Base-by-base conservation (phyloP, 148 eudicot genomes). In the Diospyros kaki region DNA sequence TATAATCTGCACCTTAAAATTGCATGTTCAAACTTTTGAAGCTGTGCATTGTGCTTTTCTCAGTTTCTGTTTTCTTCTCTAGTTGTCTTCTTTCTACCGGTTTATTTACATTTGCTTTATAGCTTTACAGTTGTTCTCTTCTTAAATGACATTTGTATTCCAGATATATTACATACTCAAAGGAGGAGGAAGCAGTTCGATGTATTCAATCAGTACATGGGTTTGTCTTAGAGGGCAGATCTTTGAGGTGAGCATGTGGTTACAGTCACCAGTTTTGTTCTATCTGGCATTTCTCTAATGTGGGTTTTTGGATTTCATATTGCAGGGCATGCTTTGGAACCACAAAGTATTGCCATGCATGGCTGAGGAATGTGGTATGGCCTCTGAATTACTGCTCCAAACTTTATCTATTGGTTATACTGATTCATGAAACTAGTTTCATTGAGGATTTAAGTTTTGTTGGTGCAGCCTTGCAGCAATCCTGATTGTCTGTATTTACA, bases 271-370 rank as follows among this genome's bases (percentile, higher is more conserved):
- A 63, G 8, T 62, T 51, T 46, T 45, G 12, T 38, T 69, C 0
- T 18, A 15, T 55, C 48, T 9, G 53, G 18, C 17, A 41, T 75
- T 66, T 68, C 61, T 74, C 52, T 51, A 46, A 53, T 18, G 48
- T 77, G 66, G 66, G 46, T 38, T 17, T 42, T 65, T 73, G 44
- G 8, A 64, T 42, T 45, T 41, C 58, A 28, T 75, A 42, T 77
- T 74, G 69, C 84, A 95, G 97, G 89, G 99, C 96, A 51, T 90
- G 97, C 82, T 95, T 95, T 87, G 99, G 99, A 73, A 95, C 99
- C 48, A 95, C 97, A 28, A 95, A 95, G 83, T 95, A 95, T 74
- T 95, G 99, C 81, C 99, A 95, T 82, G 87, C 97, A 61, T 92
- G 99, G 99, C 86, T 95, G 80, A 87, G 96, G 76, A 95, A 88